Evolutionary conservation across 768 basidiomycete genomes (phyloP).

Genomic region (Boletus subparvulus): DNA sequence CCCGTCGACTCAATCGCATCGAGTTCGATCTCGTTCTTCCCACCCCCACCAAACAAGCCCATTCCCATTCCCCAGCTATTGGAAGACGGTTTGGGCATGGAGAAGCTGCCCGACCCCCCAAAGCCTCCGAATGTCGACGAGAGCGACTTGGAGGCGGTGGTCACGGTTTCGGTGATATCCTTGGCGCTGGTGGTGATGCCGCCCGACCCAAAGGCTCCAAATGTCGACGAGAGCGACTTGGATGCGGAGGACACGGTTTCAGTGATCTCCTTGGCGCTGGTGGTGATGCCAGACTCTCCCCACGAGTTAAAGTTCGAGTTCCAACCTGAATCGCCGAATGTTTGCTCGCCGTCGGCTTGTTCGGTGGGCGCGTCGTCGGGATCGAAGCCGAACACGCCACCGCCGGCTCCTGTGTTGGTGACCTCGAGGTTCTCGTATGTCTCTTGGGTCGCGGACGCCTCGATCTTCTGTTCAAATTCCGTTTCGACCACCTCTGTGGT

Average conservation of each 20-base stretch:
- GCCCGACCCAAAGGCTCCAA: constrained; percentile 1
- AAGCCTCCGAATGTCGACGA: constrained; percentile 3
- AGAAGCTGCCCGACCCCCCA: background rate
- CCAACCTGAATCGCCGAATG: background rate
- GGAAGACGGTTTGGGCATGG: background rate
- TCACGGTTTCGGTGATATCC: background rate
- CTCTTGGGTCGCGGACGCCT: constrained; percentile 8
- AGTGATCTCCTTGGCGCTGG: background rate
- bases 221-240: background rate
- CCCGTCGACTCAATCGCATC: background rate
- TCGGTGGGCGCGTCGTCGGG: background rate
- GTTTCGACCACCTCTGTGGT: constrained; percentile 4
- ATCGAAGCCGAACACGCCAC: background rate
- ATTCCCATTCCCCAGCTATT: background rate
- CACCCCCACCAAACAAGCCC: constrained; percentile 7
- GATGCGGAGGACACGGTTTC: background rate
- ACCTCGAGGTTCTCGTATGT: constrained; percentile 1
- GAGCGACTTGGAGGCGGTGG: background rate
- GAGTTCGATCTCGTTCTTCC: constrained; percentile 1
- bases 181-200: background rate
- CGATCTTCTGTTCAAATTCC: constrained; percentile 2
- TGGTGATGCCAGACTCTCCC: background rate
- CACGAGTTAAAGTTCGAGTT: background rate
- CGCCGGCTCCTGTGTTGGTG: background rate
- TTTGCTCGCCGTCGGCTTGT: background rate